These are phyloP conservation scores for Yarrowia sp. DNA, from an alignment of 805 yeast species.

Conservation along the genomic window DNA sequence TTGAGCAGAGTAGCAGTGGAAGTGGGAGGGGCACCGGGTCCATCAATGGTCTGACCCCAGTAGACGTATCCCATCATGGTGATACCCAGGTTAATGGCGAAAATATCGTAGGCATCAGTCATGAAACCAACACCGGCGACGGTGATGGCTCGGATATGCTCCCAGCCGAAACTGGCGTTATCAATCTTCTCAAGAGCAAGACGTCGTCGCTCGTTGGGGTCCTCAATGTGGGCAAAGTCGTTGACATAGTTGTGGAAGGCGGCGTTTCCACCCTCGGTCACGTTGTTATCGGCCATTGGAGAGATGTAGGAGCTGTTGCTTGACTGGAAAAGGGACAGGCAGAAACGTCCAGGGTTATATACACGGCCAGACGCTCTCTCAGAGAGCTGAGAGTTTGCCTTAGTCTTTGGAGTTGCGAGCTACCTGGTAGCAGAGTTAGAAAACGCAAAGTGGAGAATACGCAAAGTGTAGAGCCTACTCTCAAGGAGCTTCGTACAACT, in stretches of 20 bases:
- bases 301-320: neutral
- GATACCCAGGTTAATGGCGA: conserved; percentile 80
- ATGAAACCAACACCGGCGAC: conserved; percentile 93
- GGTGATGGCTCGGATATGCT: conserved; percentile 58
- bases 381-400: neutral
- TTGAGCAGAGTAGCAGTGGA: conserved; percentile 75
- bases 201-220: conserved; percentile 58
- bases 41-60: conserved; percentile 53
- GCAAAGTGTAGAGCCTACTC: too few relatives aligned
- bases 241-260: conserved; percentile 57
- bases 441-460: neutral
- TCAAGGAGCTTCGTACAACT: too few relatives aligned
- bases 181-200: conserved; percentile 59
- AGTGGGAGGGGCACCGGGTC: conserved; percentile 51
- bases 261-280: conserved; percentile 49
- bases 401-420: conserved; percentile 17
- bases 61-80: conserved; percentile 74
- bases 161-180: conserved; percentile 58
- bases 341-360: neutral
- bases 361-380: neutral
- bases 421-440: neutral
- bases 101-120: conserved; percentile 90
- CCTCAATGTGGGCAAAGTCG: conserved; percentile 55
- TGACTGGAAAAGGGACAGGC: neutral
- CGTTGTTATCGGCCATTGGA: conserved; percentile 16